These are phyloP conservation scores for Hibiscus syriacus DNA, from an alignment of 345 rosid species.

Conservation along the genomic window DNA sequence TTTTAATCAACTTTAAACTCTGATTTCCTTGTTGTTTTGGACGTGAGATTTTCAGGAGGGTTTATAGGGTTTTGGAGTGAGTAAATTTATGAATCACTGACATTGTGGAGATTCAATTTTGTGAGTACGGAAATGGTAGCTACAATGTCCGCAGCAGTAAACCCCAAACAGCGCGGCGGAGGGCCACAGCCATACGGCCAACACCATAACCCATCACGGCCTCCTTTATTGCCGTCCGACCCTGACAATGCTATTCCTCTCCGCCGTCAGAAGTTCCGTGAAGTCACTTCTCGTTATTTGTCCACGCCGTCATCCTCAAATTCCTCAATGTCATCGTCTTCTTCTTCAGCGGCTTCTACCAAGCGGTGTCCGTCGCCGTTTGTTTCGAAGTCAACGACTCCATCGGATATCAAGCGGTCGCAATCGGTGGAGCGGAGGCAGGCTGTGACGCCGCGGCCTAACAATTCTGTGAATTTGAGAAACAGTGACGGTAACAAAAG, in stretches of 20 bases:
- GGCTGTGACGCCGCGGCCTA: constrained; percentile 40
- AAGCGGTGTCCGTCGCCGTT: constrained; percentile 61
- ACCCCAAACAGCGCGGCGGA: constrained; percentile 24
- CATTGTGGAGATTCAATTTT: constrained; percentile 20
- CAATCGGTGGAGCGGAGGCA: constrained; percentile 72
- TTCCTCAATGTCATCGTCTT: constrained; percentile 29
- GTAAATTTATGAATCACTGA: constrained; percentile 14
- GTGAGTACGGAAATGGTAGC: constrained; percentile 47
- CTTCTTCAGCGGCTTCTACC: constrained; percentile 20
- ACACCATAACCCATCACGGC: constrained; percentile 31
- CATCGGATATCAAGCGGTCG: constrained; percentile 43
- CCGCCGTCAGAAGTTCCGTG: constrained; percentile 60
- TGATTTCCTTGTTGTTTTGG: background rate
- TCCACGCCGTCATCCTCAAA: constrained; percentile 26
- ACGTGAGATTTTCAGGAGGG: background rate
- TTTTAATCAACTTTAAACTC: no score
- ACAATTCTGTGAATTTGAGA: constrained; percentile 31
- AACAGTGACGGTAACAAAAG: background rate
- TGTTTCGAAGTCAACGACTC: constrained; percentile 27
- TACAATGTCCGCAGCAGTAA: constrained; percentile 52
- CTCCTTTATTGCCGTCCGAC: constrained; percentile 65
- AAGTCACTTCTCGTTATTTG: constrained; percentile 75
- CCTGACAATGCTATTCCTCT: constrained; percentile 52
- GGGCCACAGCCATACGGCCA: constrained; percentile 14
- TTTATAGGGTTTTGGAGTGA: constrained; percentile 3